Evolutionary conservation across 73 alveolate genomes (phyloP), one percentile per base, ranked within the genome.

Genomic region (Paramecium sonneborni): DNA sequence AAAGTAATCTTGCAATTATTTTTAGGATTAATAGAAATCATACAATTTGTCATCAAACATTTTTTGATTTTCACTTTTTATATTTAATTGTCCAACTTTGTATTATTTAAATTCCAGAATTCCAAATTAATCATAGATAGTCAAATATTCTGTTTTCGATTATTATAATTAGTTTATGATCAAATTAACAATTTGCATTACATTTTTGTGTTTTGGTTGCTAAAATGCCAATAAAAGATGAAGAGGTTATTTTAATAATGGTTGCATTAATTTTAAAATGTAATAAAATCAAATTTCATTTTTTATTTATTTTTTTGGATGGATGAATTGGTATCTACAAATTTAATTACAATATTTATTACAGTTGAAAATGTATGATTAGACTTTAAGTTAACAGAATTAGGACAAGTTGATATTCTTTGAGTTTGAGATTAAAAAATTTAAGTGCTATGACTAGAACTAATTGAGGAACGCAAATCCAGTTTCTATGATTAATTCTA

Each of bases 231-330:
- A 32, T 26, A 62, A 62, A 62, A 62, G 84, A 62, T 62, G 84
- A 62, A 62, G 48, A 30, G 84, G 84, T 7, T 62, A 46, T 62
- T 62, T 62, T 12, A 6, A 32, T 30, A 62, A 30, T 30, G 46
- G 46, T 62, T 62, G 18, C 84, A 62, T 62, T 62, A 62, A 62
- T 62, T 62, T 62, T 26, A 62, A 62, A 62, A 62, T 62, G 39
- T 30, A 30, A 32, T 30, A 30, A 62, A 62, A 62, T 6, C 37
- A 26, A 62, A 62, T 62, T 62, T 62, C 84, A 62, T 62, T 26
- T 26, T 26, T 62, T 52, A 11, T 3, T 3, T n/a, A 52, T 52
- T n/a, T 52, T 52, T 52, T 20, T 21, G 11, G 18, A 52, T 18
- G 32, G 11, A 52, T 30, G 68, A n/a, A 30, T 52, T 52, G 12